These are phyloP conservation scores for Stevia rebaudiana DNA, from an alignment of 140 eudicot genomes.

Conservation along the genomic window DNA sequence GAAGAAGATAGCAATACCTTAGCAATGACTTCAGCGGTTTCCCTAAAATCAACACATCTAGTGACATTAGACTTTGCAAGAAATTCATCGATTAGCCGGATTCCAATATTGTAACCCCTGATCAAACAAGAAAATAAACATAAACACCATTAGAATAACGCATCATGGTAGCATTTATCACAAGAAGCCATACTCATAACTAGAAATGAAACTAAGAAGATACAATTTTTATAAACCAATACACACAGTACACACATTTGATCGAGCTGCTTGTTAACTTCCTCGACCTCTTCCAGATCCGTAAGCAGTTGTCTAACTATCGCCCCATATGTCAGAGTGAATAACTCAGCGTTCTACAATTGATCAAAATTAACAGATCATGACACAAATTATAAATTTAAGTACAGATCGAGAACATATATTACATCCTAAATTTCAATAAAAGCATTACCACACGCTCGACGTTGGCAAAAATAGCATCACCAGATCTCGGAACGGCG, in stretches of 20 bases:
- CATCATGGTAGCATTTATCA: background rate
- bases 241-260: conserved; percentile 53
- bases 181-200: background rate
- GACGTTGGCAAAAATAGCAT: conserved; percentile 78
- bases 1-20: conserved; percentile 44
- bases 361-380: conserved; percentile 13
- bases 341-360: conserved; percentile 74
- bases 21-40: conserved; percentile 97
- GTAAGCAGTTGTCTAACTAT: conserved; percentile 88
- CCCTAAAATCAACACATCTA: conserved; percentile 90
- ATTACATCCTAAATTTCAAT: background rate
- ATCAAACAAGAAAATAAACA: background rate
- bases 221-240: background rate
- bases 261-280: conserved; percentile 96
- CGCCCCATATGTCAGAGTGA: conserved; percentile 89
- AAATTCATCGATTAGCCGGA: conserved; percentile 77
- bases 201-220: background rate
- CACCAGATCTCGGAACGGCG: conserved; percentile 81
- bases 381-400: background rate
- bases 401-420: background rate
- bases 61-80: conserved; percentile 89
- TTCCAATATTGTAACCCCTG: conserved; percentile 36
- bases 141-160: background rate
- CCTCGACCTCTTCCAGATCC: conserved; percentile 97
- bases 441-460: conserved; percentile 62